Base-by-base conservation (phyloP, 2,329 filamentous ascomycete genomes). In the Golovinomyces cichoracearum region DNA sequence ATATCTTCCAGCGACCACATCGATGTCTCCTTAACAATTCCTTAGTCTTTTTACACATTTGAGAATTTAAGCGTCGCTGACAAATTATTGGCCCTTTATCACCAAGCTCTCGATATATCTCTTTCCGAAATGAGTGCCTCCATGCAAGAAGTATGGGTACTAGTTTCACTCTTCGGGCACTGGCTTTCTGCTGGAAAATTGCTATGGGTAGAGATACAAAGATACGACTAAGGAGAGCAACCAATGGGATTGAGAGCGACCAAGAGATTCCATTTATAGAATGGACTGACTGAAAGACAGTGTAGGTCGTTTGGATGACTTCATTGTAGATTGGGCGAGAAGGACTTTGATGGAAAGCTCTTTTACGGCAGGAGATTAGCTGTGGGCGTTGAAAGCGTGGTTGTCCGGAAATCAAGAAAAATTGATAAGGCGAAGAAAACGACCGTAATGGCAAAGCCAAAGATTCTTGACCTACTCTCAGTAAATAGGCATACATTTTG, bases 181-280 rank as follows among this genome's bases (percentile, higher is more conserved):
- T 61, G 51, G 59, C 58, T 48, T 58, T 53, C 55, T 67, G 61
- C 50, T 63, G 51, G 53, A 64, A 68, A 38, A 68, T 57, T 37
- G 68, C 58, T 10, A 71, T 50, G 2, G 70, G 69, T 9, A 70
- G 60, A 38, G 68, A 64, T 47, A 74, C 57, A 5, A 63, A 49
- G 17, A 60, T 63, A 45, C 73, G 69, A 2, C 74, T 62, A 15
- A 68, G 46, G 37, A 75, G 56, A 3, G 73, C 72, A 3, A 70
- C 65, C 48, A 73, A 59, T 4, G 73, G 73, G 38, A 77, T 66
- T 19, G 69, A 67, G 12, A 64, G 62, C 6, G 61, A 68, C 73
- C 73, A 77, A 49, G 72, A 64, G 2, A 75, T 61, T 40, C 64
- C 62, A 15, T 63, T 66, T 37, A 63, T 10, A 21, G 58, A 58